These are phyloP conservation scores for Naematelia encephala DNA, from an alignment of 768 basidiomycete genomes.

Conservation along the genomic window DNA sequence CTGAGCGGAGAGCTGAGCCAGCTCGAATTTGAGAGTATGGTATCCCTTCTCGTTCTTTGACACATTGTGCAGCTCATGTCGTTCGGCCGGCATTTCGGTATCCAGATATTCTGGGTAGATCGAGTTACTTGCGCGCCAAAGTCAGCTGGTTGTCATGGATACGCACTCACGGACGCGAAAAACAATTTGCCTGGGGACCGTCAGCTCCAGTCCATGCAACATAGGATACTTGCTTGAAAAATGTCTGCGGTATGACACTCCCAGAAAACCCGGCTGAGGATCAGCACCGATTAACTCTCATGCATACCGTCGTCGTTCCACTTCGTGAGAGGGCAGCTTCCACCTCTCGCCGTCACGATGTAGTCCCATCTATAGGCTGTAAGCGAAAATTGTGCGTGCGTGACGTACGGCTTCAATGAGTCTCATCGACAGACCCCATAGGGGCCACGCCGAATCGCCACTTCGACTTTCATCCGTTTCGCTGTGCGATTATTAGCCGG, in stretches of 20 bases:
- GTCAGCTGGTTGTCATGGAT: no score
- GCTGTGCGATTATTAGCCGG: no score
- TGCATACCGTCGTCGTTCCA: constrained; percentile 11
- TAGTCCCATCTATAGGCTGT: constrained; percentile 11
- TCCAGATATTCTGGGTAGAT: no score
- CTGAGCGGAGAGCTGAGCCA: background rate
- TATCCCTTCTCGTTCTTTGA: background rate
- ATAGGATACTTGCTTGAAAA: constrained; percentile 16
- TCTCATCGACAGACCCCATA: constrained; percentile 28
- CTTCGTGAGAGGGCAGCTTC: constrained; percentile 3
- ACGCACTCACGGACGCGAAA: no score
- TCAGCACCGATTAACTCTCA: no score
- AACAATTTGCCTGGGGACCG: no score
- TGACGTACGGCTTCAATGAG: constrained; percentile 19
- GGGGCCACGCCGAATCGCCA: constrained; percentile 33
- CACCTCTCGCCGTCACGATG: constrained; percentile 18
- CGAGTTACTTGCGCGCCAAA: no score
- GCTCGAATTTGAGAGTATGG: background rate
- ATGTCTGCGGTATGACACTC: constrained; percentile 13
- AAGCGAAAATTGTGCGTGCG: constrained; percentile 8
- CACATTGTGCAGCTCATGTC: background rate
- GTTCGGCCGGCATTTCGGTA: background rate
- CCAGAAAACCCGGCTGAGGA: constrained; percentile 22
- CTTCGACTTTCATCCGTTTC: constrained; percentile 29
- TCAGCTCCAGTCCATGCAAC: no score